Conservation (phyloP, 2,329 filamentous ascomycete genomes). For the Cladosporium sp. region DNA sequence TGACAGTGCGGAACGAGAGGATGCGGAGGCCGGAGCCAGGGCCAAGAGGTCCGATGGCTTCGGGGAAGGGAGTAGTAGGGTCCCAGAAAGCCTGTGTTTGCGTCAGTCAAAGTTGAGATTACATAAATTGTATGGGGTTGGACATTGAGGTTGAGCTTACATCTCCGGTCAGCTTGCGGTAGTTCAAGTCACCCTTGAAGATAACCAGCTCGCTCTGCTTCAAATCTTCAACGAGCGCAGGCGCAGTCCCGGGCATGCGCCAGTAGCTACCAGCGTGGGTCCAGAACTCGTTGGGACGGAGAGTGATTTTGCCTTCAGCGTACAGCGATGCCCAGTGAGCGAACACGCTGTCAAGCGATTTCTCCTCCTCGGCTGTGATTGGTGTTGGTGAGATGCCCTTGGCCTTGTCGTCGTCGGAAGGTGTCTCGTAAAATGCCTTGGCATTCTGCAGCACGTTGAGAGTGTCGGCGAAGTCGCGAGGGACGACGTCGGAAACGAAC, state of each 20-base stretch:
- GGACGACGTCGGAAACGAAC: slow-evolving; percentile 96
- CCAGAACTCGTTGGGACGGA: slow-evolving; percentile 90
- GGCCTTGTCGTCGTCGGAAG: slow-evolving; percentile 64
- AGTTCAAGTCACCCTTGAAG: slow-evolving; percentile 98
- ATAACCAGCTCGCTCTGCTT: slow-evolving; percentile 83
- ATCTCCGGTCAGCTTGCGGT: slow-evolving; percentile 87
- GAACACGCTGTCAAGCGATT: slow-evolving; percentile 74
- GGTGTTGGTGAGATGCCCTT: slow-evolving; percentile 58
- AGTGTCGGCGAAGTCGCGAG: slow-evolving; percentile 79
- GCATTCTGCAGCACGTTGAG: slow-evolving; percentile 78
- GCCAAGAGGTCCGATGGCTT: slow-evolving; percentile 84
- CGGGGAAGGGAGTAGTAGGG: slow-evolving; percentile 78
- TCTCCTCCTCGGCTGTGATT: slow-evolving; percentile 66
- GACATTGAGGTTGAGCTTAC: slow-evolving; percentile 46
- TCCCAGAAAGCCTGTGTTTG: slow-evolving; percentile 66
- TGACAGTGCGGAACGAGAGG: slow-evolving; percentile 87
- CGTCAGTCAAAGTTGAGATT: background rate
- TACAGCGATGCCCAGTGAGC: slow-evolving; percentile 77
- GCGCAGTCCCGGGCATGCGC: slow-evolving; percentile 71
- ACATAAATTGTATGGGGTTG: background rate
- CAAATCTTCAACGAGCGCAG: slow-evolving; percentile 71
- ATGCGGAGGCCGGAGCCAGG: slow-evolving; percentile 78
- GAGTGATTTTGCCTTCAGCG: slow-evolving; percentile 75
- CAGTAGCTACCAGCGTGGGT: slow-evolving; percentile 85
- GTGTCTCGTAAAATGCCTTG: slow-evolving; percentile 73